These are phyloP conservation scores for Aegilops bicornis DNA, from an alignment of 176 grass and related monocot species.

Conservation along the genomic window DNA sequence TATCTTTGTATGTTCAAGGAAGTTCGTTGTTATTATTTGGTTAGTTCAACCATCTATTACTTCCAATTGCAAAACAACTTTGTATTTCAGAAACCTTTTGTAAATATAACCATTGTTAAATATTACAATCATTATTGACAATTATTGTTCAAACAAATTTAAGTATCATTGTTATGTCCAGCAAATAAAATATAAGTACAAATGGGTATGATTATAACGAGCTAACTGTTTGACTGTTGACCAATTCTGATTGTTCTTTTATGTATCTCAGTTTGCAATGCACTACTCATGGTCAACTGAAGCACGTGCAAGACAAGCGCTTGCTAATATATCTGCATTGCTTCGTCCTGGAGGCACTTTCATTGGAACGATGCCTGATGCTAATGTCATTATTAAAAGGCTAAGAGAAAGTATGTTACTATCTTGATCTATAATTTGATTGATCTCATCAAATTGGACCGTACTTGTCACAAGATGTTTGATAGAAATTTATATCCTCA, in stretches of 20 bases:
- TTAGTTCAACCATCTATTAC: background rate
- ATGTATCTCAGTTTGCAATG: constrained; percentile 76
- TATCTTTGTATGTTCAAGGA: background rate
- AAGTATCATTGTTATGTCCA: constrained; percentile 3
- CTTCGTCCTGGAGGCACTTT: constrained; percentile 91
- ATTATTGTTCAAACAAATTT: background rate
- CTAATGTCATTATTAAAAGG: constrained; percentile 92
- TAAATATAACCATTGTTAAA: background rate
- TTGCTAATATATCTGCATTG: constrained; percentile 87
- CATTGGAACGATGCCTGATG: constrained; percentile 94
- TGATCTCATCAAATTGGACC: background rate
- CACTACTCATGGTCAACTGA: constrained; percentile 99
- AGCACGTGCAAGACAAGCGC: constrained; percentile 81
- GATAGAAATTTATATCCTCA: constrained; percentile 38
- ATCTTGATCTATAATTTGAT: constrained; percentile 21
- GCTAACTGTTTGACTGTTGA: background rate
- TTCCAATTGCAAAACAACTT: background rate
- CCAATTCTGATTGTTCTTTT: constrained; percentile 11
- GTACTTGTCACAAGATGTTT: constrained; percentile 12
- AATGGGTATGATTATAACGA: background rate
- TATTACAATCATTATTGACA: background rate
- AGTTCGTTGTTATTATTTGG: constrained; percentile 4
- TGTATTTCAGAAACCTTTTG: background rate
- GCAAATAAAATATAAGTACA: background rate
- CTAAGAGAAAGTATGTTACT: constrained; percentile 66